Base-by-base conservation (phyloP, 768 basidiomycete genomes). In the Leccinum rimulosum region DNA sequence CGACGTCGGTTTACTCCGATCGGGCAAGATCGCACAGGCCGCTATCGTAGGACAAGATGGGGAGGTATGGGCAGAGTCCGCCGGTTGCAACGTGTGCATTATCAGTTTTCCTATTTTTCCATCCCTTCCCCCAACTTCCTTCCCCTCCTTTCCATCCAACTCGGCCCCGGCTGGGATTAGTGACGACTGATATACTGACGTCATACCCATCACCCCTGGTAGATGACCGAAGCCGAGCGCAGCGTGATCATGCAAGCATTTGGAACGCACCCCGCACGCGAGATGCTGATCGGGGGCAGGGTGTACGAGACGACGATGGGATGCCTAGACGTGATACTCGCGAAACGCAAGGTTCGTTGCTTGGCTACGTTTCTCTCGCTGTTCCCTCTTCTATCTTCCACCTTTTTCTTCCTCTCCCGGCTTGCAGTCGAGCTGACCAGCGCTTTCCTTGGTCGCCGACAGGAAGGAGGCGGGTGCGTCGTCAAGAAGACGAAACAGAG, bases 1-100 rank as follows among this genome's bases (percentile, higher is more conserved):
- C 74, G 90, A 95, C 72, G 78, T 76, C 68, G 85, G 91, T 73
- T 84, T 95, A 57, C 73, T 95, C 66, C 89, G 84, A 36, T 86
- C 76, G 61, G 85, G 84, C 64, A 91, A 85, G 75, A 76, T 96
- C 69, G n/a, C 76, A 27, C 81, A 82, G 66, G 94, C 92, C 40
- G 93, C 93, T 4, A 73, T 73, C 66, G 60, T 73, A 15, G 73
- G 71, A 2, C 61, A 66, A 56, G 71, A 72, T 38, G 67, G 69
- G 27, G 69, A 70, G 49, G 56, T 72, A 22, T 73, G 71, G 71
- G 73, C 73, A n/a, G 64, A 68, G 54, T 74, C 71, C 3, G 52
- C 64, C 19, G 64, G 52, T 19, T 66, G 65, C 60, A 67, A 65
- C 63, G 63, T 69, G 64, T 67, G 70, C 60, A 61, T 52, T 49